phyloP scores from a whole-genome alignment of 2,329 filamentous ascomycete species.

The Beauveria sp. region DNA sequence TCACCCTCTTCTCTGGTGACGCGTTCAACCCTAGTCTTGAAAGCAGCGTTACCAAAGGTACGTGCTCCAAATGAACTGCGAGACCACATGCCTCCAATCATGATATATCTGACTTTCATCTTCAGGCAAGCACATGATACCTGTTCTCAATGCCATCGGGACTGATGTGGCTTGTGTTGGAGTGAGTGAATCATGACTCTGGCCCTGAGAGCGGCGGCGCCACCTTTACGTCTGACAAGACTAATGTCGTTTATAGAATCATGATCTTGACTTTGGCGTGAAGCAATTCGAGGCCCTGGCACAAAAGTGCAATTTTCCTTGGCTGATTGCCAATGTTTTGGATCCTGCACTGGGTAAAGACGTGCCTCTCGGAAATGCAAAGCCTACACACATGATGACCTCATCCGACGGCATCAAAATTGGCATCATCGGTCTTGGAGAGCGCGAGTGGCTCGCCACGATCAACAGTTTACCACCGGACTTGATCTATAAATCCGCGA shows the following conservation, averaged over 20 bases:
- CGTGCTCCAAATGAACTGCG: background rate
- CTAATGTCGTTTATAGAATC: conserved; percentile 49
- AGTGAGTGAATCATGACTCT: conserved; percentile 38
- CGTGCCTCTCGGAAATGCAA: conserved; percentile 67
- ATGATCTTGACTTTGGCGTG: conserved; percentile 89
- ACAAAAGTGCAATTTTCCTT: conserved; percentile 73
- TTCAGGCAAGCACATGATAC: conserved; percentile 74
- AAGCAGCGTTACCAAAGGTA: conserved; percentile 80
- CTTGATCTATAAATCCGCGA: conserved; percentile 74
- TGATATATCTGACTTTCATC: background rate
- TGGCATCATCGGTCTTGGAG: conserved; percentile 76
- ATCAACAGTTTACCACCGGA: conserved; percentile 80
- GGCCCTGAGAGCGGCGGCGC: too few species aligned
- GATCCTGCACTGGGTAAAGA: conserved; percentile 73
- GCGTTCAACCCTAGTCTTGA: conserved; percentile 88
- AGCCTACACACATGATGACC: conserved; percentile 68
- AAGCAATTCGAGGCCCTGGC: conserved; percentile 68
- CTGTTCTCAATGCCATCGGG: conserved; percentile 68
- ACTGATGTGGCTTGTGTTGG: conserved; percentile 79
- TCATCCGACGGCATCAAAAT: conserved; percentile 79
- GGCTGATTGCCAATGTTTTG: conserved; percentile 82
- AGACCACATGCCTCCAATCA: too few species aligned
- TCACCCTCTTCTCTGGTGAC: conserved; percentile 87
- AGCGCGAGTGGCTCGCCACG: conserved; percentile 82
- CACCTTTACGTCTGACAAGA: too few species aligned